phyloP scores from a whole-genome alignment of 2,329 filamentous ascomycete genomes.

The Cyclaneusma minus region DNA sequence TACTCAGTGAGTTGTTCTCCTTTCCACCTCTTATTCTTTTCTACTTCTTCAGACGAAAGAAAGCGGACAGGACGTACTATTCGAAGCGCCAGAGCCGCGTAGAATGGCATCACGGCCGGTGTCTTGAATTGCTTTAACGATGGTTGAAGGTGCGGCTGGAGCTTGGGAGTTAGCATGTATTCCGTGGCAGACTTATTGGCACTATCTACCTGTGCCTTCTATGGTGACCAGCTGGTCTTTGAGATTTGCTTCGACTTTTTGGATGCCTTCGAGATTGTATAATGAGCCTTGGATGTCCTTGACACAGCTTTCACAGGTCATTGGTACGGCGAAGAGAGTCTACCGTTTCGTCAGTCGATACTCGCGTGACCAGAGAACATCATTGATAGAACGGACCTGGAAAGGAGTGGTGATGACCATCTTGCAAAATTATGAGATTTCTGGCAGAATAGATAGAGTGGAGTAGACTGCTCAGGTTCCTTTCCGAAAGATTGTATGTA shows the following conservation, averaged over 20 bases:
- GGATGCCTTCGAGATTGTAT: conserved; percentile 62
- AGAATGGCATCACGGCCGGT: conserved; percentile 91
- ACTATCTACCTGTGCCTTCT: conserved; percentile 57
- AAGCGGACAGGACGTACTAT: conserved; percentile 43
- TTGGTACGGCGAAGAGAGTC: conserved; percentile 89
- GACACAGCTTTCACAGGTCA: conserved; percentile 82
- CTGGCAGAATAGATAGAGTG: too few relatives aligned
- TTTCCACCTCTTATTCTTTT: too few relatives aligned
- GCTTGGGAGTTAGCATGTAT: background rate
- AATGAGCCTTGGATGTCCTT: conserved; percentile 71
- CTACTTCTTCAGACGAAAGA: conserved; percentile 1
- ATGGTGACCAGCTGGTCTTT: conserved; percentile 72
- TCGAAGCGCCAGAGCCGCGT: conserved; percentile 69
- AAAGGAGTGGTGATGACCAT: conserved; percentile 20
- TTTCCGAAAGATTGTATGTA: too few relatives aligned
- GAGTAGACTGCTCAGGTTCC: too few relatives aligned
- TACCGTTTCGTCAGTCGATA: conserved; percentile 22
- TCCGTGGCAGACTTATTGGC: too few relatives aligned
- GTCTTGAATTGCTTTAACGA: conserved; percentile 74
- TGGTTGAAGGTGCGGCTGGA: conserved; percentile 67
- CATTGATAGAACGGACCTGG: conserved; percentile 14
- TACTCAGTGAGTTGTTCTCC: conserved; percentile 1
- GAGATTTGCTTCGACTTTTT: conserved; percentile 68
- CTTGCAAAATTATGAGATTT: background rate
- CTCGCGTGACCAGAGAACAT: conserved; percentile 11